Evolutionary conservation across 257 asterid genomes (phyloP).

Genomic region (Petunia axillaris): DNA sequence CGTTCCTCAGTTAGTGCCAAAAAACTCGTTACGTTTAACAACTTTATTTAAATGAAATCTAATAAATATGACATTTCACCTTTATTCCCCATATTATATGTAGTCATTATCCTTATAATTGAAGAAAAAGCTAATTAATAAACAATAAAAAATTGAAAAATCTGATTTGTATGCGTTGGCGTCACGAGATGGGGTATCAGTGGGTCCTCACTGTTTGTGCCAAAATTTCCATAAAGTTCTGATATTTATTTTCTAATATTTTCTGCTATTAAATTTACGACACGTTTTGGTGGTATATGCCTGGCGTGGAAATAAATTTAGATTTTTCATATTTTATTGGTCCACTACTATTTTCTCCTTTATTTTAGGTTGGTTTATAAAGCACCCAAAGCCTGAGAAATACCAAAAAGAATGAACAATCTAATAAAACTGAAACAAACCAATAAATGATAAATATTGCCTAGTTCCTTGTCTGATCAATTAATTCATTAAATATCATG

Average conservation of each 20-base stretch:
- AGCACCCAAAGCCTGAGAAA: background rate
- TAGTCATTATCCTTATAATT: background rate
- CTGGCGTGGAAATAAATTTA: slow-evolving; percentile 25
- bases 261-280: background rate
- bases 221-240: background rate
- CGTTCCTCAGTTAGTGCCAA: background rate
- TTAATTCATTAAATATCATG: background rate
- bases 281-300: slow-evolving; percentile 34
- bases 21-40: slow-evolving; percentile 12
- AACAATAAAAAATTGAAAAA: background rate
- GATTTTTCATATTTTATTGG: slow-evolving; percentile 12
- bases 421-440: background rate
- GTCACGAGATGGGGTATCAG: background rate
- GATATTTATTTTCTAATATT: background rate
- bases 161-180: background rate
- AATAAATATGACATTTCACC: background rate
- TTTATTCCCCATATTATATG: background rate
- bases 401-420: background rate
- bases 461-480: background rate
- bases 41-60: background rate
- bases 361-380: background rate
- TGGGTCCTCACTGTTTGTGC: background rate
- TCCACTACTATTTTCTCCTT: background rate
- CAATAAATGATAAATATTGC: background rate
- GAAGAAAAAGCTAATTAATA: background rate